These are phyloP conservation scores for Phaeomoniella chlamydospora DNA, from an alignment of 2,329 filamentous ascomycete genomes.

Conservation along the genomic window DNA sequence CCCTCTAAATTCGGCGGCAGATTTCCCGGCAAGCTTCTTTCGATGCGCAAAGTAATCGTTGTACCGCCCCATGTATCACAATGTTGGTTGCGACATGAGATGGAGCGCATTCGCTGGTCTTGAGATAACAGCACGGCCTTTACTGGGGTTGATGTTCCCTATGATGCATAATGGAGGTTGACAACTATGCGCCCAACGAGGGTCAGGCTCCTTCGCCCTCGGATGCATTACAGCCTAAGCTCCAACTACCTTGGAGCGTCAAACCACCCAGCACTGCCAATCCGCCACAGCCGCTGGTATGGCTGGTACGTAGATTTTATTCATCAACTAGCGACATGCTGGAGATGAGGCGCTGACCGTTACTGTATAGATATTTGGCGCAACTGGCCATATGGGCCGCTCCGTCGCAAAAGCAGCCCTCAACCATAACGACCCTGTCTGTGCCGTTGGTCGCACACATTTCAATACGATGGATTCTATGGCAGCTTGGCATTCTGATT, in stretches of 20 bases:
- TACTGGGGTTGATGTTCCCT: too few relatives aligned
- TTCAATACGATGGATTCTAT: slow-evolving; percentile 63
- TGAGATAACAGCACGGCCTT: too few relatives aligned
- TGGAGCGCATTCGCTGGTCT: too few relatives aligned
- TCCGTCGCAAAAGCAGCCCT: slow-evolving; percentile 75
- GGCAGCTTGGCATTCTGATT: slow-evolving; percentile 51
- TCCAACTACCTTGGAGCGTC: slow-evolving; percentile 66
- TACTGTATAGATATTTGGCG: slow-evolving; percentile 62
- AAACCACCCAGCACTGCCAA: slow-evolving; percentile 64
- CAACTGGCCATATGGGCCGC: slow-evolving; percentile 92
- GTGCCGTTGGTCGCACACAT: slow-evolving; percentile 69
- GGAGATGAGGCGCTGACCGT: slow-evolving; percentile 1
- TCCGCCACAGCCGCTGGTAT: slow-evolving; percentile 62
- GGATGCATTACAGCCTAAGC: slow-evolving; percentile 20
- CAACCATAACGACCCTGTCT: slow-evolving; percentile 66
- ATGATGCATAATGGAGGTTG: not conserved
- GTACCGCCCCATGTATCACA: too few relatives aligned
- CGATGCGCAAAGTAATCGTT: too few relatives aligned
- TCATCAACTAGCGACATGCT: slow-evolving; percentile 3
- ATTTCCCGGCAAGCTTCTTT: too few relatives aligned
- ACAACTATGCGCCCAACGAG: not conserved
- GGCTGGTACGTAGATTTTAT: slow-evolving; percentile 52
- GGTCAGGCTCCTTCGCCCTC: not conserved
- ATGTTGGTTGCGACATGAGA: too few relatives aligned
- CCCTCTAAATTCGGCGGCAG: too few relatives aligned